Conservation (phyloP, 805 yeast species). For the Huiozyma naganishii region DNA sequence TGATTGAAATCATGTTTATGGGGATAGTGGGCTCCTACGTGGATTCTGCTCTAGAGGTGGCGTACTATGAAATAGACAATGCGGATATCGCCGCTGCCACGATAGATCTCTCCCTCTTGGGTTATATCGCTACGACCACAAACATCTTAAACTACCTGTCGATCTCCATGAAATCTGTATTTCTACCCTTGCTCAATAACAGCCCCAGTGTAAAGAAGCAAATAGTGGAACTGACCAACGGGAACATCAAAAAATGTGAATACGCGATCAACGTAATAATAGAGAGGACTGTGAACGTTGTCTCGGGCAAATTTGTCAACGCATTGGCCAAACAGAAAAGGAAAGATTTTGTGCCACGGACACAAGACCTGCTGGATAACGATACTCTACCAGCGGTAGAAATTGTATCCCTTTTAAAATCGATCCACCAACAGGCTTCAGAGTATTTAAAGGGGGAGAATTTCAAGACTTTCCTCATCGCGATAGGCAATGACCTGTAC, state of each 20-base stretch:
- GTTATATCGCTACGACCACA: slow-evolving; percentile 40
- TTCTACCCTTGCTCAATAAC: slow-evolving; percentile 62
- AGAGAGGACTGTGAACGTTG: slow-evolving; percentile 44
- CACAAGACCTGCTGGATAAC: slow-evolving; percentile 37
- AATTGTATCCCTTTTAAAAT: slow-evolving; percentile 40
- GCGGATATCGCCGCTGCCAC: slow-evolving; percentile 23
- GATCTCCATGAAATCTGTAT: slow-evolving; percentile 59
- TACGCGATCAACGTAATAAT: slow-evolving; percentile 53
- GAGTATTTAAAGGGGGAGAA: slow-evolving; percentile 36
- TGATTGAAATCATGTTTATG: slow-evolving; percentile 54
- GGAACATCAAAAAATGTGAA: slow-evolving; percentile 51
- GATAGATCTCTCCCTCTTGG: slow-evolving; percentile 38
- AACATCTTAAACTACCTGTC: slow-evolving; percentile 58
- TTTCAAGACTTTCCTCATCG: slow-evolving; percentile 38
- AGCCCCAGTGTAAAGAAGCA: slow-evolving; percentile 46
- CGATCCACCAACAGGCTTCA: slow-evolving; percentile 25
- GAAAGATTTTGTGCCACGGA: slow-evolving; percentile 51
- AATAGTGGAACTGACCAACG: slow-evolving; percentile 52
- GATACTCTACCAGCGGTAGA: slow-evolving; percentile 66
- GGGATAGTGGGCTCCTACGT: slow-evolving; percentile 68
- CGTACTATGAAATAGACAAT: slow-evolving; percentile 39
- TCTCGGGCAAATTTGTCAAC: slow-evolving; percentile 39
- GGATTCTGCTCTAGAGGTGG: slow-evolving; percentile 62
- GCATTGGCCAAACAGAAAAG: slow-evolving; percentile 58
- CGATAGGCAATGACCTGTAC: slow-evolving; percentile 49